Evolutionary conservation across 2,329 filamentous ascomycete species (phyloP).

Genomic region (Neofusicoccum kwambonambiense): DNA sequence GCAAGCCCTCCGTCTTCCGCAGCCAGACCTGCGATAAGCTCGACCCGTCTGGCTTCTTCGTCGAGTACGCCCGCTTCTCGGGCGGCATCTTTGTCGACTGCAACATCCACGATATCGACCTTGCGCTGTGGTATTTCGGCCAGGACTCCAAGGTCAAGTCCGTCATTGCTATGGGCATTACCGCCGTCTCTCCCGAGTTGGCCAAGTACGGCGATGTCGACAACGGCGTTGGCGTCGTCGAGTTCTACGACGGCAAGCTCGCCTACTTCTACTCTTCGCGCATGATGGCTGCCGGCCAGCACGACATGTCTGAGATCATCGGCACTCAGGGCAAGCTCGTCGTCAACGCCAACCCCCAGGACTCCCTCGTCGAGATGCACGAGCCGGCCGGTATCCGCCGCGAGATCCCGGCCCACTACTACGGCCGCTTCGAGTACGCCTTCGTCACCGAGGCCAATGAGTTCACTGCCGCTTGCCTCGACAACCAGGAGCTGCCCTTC

Average conservation of each 20-base stretch:
- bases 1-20: slow-evolving; percentile 59
- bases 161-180: slow-evolving; percentile 57
- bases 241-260: slow-evolving; percentile 64
- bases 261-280: slow-evolving; percentile 63
- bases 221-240: slow-evolving; percentile 63
- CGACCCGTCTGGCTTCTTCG: slow-evolving; percentile 66
- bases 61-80: slow-evolving; percentile 63
- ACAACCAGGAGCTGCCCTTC: slow-evolving; percentile 56
- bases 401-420: slow-evolving; percentile 63
- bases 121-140: slow-evolving; percentile 64
- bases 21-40: slow-evolving; percentile 67
- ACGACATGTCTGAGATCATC: slow-evolving; percentile 66
- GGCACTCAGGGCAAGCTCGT: slow-evolving; percentile 64
- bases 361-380: slow-evolving; percentile 57
- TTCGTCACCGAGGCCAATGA: slow-evolving; percentile 65
- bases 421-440: slow-evolving; percentile 61
- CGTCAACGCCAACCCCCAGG: slow-evolving; percentile 59
- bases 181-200: slow-evolving; percentile 59
- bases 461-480: slow-evolving; percentile 60
- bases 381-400: slow-evolving; percentile 54
- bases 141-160: slow-evolving; percentile 55
- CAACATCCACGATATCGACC: slow-evolving; percentile 69
- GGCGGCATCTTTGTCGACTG: slow-evolving; percentile 72
- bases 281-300: slow-evolving; percentile 68
- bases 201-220: slow-evolving; percentile 59